phyloP scores from a whole-genome alignment of 2,329 filamentous ascomycete species.

The Mycosphaerella sp. region DNA sequence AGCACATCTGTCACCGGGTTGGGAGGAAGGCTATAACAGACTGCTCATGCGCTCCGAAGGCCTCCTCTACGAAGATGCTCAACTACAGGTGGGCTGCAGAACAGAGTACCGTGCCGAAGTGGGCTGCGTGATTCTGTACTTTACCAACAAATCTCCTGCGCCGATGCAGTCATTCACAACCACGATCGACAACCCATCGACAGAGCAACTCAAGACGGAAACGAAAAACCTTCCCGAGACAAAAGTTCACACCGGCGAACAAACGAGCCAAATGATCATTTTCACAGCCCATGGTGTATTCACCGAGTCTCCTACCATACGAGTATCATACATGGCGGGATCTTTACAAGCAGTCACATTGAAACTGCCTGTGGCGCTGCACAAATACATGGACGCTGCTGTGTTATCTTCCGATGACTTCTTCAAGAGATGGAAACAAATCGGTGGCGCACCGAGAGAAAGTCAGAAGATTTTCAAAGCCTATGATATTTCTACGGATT shows the following conservation, averaged over 20 bases:
- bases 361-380: constrained; percentile 77
- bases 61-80: constrained; percentile 87
- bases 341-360: constrained; percentile 87
- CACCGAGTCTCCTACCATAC: constrained; percentile 76
- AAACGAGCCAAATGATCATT: constrained; percentile 91
- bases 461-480: constrained; percentile 75
- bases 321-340: constrained; percentile 89
- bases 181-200: constrained; percentile 69
- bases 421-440: constrained; percentile 99
- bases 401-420: constrained; percentile 86
- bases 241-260: constrained; percentile 63
- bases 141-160: constrained; percentile 85
- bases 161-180: constrained; percentile 89
- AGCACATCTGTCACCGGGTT: constrained; percentile 86
- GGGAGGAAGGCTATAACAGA: constrained; percentile 83
- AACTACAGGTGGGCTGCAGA: constrained; percentile 84
- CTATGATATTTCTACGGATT: constrained; percentile 61
- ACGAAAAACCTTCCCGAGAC: constrained; percentile 84
- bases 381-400: constrained; percentile 96
- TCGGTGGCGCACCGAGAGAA: constrained; percentile 80
- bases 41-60: constrained; percentile 76
- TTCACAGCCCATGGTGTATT: constrained; percentile 83
- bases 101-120: constrained; percentile 95
- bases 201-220: constrained; percentile 71
- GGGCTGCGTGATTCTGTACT: constrained; percentile 92